Base-by-base conservation (phyloP, 768 basidiomycete genomes). In the Auriscalpium vulgare region DNA sequence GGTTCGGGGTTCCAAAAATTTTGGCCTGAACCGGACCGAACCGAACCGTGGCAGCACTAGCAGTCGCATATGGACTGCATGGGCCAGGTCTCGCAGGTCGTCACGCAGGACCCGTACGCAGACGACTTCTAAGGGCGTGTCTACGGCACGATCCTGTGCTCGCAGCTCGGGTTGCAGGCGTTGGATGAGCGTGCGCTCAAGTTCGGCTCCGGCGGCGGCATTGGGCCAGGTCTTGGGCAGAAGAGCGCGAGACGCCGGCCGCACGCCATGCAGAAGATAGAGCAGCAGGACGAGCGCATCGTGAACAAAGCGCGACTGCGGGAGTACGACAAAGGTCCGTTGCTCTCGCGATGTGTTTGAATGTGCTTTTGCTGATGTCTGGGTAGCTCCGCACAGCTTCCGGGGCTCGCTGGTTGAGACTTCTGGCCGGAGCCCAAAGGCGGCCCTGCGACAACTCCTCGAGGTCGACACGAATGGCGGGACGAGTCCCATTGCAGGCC, bases 41-140 rank as follows among this genome's bases (percentile, higher is more conserved):
- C n/a, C n/a, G n/a, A n/a, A n/a, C n/a, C n/a, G n/a, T n/a, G n/a
- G n/a, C n/a, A n/a, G n/a, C n/a, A n/a, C n/a, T n/a, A n/a, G 3
- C 92, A 94, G 71, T 93, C 91, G 10, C 97, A 99, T 77, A 98
- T 98, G 74, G 97, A 98, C 67, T 99, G 98, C 68, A 98, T 99
- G 72, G 98, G 98, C 60, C 97, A 99, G 70, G 91, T 99, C 36
- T 97, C 95, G 2, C 97, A 98, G 66, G 87, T 98, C 43, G 94
- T 97, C 47, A 95, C 94, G 7, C 87, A 91, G 65, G 97, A 99
- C 72, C 97, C 97, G 0, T 98, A 95, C 69, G 85, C 91, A 35
- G 95, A 98, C 60, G 97, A 99, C 68, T 99, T 97, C 69, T 99
- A 99, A 66, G 97, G 94, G 10, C 95, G 97, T 70, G 94, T 97